Evolutionary conservation across 2,329 filamentous ascomycete species (phyloP).

Genomic region (Fusarium xyrophilum): DNA sequence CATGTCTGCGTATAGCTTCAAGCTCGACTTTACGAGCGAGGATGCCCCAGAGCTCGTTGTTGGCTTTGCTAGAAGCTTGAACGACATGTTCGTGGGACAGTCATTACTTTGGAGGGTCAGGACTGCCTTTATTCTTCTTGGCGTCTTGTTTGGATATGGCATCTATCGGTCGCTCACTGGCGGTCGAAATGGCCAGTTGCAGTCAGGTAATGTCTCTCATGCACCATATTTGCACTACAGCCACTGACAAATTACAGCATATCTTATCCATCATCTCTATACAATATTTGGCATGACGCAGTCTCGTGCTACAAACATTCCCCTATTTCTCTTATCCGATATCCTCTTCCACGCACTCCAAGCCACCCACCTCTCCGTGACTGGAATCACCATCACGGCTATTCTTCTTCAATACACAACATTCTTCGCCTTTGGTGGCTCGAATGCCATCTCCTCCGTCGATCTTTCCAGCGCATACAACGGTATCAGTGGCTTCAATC

Average conservation of each 20-base stretch:
- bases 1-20: constrained; percentile 76
- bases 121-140: constrained; percentile 58
- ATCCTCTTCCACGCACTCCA: constrained; percentile 61
- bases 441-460: constrained; percentile 94
- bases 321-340: constrained; percentile 79
- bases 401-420: constrained; percentile 80
- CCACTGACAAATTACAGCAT: constrained; percentile 37
- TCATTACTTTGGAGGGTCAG: constrained; percentile 58
- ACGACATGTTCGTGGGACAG: constrained; percentile 51
- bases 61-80: constrained; percentile 51
- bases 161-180: constrained; percentile 49
- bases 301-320: constrained; percentile 83
- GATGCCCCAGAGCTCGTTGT: constrained; percentile 85
- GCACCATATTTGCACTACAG: background rate
- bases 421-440: constrained; percentile 91
- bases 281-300: constrained; percentile 86
- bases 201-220: constrained; percentile 41
- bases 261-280: constrained; percentile 72
- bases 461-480: constrained; percentile 96
- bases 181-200: constrained; percentile 31
- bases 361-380: constrained; percentile 54
- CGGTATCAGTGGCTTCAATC: constrained; percentile 81
- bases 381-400: constrained; percentile 71
- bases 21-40: constrained; percentile 84
- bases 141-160: constrained; percentile 48